Evolutionary conservation across 208 protist species (phyloP).

Genomic region (Wallacemonas sp.): DNA sequence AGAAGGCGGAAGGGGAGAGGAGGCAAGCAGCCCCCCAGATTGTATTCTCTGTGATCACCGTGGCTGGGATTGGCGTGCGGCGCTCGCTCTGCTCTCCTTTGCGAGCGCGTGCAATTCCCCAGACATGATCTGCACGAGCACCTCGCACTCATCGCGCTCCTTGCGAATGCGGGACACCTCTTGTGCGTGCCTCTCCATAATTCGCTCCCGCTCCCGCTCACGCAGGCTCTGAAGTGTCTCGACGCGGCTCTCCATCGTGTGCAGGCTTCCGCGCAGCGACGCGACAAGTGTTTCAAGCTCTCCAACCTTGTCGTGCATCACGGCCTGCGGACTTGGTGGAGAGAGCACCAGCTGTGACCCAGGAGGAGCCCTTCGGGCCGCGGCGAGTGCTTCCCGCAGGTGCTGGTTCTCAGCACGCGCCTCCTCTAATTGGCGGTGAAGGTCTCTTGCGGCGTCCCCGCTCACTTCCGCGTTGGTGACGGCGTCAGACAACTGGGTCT

Average conservation of each 20-base stretch:
- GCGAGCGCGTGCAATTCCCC: constrained; percentile 47
- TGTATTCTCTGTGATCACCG: no score
- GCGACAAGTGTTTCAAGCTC: constrained; percentile 41
- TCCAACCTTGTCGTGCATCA: constrained; percentile 23
- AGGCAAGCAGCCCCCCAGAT: no score
- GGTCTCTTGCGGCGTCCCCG: background rate
- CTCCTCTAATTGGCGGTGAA: background rate
- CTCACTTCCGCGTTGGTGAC: background rate
- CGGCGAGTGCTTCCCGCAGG: constrained; percentile 9
- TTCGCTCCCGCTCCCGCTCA: constrained; percentile 48
- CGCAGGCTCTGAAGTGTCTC: constrained; percentile 37
- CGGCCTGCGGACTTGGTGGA: background rate
- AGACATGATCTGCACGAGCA: constrained; percentile 52
- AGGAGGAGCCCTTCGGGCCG: constrained; percentile 17
- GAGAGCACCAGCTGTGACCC: constrained; percentile 20
- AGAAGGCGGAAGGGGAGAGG: no score
- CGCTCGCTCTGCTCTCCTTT: background rate
- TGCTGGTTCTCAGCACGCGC: constrained; percentile 10
- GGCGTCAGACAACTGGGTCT: background rate
- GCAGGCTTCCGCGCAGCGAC: constrained; percentile 37
- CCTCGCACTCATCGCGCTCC: constrained; percentile 61
- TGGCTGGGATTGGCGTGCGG: background rate
- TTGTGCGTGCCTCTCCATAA: constrained; percentile 40
- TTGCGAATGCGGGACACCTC: constrained; percentile 38
- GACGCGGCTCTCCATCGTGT: constrained; percentile 53